Base-by-base conservation (phyloP, 2,329 filamentous ascomycete genomes). In the Diaporthe australafricana region DNA sequence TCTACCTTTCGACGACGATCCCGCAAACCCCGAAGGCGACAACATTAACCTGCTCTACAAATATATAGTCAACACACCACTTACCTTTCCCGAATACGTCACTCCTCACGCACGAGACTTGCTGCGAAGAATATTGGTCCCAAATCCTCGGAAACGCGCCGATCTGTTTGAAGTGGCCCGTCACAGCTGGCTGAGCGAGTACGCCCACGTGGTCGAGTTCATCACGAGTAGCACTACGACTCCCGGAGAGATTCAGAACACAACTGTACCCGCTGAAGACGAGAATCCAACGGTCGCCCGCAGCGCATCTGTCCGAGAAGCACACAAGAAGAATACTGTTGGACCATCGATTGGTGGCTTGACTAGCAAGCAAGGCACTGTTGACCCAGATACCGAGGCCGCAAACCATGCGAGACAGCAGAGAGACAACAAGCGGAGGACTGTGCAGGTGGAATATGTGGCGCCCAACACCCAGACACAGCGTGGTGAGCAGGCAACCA, bases 31-130 rank as follows among this genome's bases (percentile, higher is more conserved):
- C 2, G 96, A 99, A 83, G 96, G 96, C 76, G 96, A 99, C 82
- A 99, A 99, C 81, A 99, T 99, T 85, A 99, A 99, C 81, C 88
- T 99, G 14, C 87, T 99, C 35, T 99, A 99, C 88, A 98, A 98
- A 85, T 99, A 99, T 84, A 99, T 99, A 77, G 96, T 98, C 72
- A 97, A 94, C 70, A 99, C 96, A 1, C 95, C 96, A 45, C 89
- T 99, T 52, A 98, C 96, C 5, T 99, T 99, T 81, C 96, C 96
- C 74, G 96, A 99, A 91, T 98, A 98, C 80, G 96, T 99, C 76
- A 98, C 96, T 9, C 96, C 96, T 9, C 96, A 99, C 82, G 96
- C 96, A 27, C 90, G 96, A 78, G 96, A 99, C 82, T 88, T 99
- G 0, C 86, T 99, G 57, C 92, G 96, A 73, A 91, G 96, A 68